Percentiles rank a stretch among this genome's conserved stretches.
These are phyloP conservation scores for Bertia moriformis DNA, from an alignment of 2,329 filamentous ascomycete genomes.

Conservation along the genomic window DNA sequence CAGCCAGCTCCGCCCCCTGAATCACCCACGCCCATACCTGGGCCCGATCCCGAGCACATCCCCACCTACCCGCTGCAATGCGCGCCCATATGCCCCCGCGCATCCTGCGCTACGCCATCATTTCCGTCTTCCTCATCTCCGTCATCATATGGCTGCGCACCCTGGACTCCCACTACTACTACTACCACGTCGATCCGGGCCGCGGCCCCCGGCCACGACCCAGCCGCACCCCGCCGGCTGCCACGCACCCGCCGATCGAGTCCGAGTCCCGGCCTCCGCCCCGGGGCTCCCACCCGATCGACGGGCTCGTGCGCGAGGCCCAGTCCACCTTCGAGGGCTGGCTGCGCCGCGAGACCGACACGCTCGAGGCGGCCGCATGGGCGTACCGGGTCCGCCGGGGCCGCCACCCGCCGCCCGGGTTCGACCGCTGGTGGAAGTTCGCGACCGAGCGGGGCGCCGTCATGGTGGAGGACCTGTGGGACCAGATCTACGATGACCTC, in stretches of 20 bases:
- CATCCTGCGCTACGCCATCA: not conserved
- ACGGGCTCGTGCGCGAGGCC: conserved; percentile 24
- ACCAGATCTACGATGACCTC: conserved; percentile 36
- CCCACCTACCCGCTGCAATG: too few species aligned
- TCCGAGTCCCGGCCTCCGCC: not conserved
- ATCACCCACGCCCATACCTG: too few species aligned
- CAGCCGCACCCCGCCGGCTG: not conserved
- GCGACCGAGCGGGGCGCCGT: conserved; percentile 24
- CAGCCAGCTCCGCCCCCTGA: too few species aligned
- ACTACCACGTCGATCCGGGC: not conserved
- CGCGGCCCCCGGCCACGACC: too few species aligned
- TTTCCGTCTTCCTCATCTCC: not conserved
- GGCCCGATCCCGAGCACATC: too few species aligned
- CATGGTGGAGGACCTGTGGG: conserved; percentile 32
- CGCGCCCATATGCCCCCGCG: not conserved
- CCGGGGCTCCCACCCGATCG: conserved; percentile 22
- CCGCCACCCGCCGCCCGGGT: conserved; percentile 32
- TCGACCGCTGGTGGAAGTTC: conserved; percentile 29
- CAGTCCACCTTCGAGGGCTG: conserved; percentile 20
- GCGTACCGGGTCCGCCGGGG: conserved; percentile 28
- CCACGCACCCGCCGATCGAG: not conserved
- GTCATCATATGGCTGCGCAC: not conserved
- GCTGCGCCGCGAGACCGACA: conserved; percentile 23
- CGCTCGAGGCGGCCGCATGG: conserved; percentile 26
- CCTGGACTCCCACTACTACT: not conserved